Evolutionary conservation across 345 rosid species (phyloP).

Genomic region (Lenwebbia sp.): DNA sequence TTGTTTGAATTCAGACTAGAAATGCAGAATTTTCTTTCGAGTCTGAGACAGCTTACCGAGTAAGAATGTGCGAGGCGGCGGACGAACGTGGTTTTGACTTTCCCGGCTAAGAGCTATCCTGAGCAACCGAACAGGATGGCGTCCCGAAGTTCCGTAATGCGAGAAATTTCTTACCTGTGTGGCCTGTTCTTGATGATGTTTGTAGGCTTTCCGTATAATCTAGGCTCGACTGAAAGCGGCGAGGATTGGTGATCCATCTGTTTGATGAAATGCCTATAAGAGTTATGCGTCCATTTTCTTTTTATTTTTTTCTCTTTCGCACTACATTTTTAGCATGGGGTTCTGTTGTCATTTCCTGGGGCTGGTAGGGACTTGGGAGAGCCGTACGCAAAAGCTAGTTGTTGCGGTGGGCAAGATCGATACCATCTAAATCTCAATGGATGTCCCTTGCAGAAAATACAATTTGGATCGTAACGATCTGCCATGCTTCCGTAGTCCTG

Average conservation of each 20-base stretch:
- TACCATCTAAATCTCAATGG: neutral
- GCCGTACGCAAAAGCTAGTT: neutral
- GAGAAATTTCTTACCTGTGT: neutral
- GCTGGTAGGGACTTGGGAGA: neutral
- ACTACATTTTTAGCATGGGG: neutral
- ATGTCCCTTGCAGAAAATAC: neutral
- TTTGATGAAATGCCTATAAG: neutral
- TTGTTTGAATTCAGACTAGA: neutral
- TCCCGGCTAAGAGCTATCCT: neutral
- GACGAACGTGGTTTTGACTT: neutral
- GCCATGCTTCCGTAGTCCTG: neutral
- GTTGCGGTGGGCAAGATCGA: neutral
- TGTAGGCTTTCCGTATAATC: neutral
- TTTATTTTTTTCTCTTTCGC: neutral
- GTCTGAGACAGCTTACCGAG: neutral
- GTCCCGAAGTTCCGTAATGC: neutral
- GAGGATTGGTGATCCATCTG: neutral
- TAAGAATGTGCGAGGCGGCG: neutral
- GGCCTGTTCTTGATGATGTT: neutral
- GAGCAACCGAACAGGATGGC: neutral
- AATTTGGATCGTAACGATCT: neutral
- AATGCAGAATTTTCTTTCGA: neutral
- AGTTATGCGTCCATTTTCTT: neutral
- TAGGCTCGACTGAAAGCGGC: neutral
- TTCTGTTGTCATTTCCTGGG: neutral